These are phyloP conservation scores for Aspergillus nanangensis DNA, from an alignment of 495 filamentous ascomycete genomes.

Conservation along the genomic window DNA sequence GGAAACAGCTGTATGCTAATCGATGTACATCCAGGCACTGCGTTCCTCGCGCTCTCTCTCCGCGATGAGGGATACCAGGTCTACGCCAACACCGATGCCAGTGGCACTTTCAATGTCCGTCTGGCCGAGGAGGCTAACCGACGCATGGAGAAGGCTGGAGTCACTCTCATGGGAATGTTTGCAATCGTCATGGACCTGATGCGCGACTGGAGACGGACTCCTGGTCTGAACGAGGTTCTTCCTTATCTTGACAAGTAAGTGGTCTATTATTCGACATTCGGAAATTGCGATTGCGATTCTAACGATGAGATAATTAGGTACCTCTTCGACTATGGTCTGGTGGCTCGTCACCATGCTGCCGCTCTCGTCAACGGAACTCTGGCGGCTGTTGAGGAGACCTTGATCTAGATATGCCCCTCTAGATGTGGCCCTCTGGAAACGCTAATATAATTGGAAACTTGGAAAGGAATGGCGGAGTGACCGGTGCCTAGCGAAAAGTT, in stretches of 20 bases:
- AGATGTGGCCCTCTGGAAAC: too few relatives aligned
- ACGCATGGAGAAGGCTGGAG: constrained; percentile 63
- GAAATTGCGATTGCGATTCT: not conserved
- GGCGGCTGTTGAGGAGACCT: constrained; percentile 21
- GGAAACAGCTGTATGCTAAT: not conserved
- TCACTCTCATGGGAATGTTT: constrained; percentile 61
- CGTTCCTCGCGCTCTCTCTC: constrained; percentile 70
- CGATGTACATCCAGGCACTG: constrained; percentile 39
- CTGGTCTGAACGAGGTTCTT: constrained; percentile 58
- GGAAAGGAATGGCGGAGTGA: too few relatives aligned
- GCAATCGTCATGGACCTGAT: constrained; percentile 69
- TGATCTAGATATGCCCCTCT: too few relatives aligned
- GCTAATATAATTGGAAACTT: too few relatives aligned
- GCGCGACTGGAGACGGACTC: constrained; percentile 70
- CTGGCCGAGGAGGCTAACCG: constrained; percentile 60
- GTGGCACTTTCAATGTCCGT: constrained; percentile 53
- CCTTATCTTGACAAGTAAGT: constrained; percentile 61
- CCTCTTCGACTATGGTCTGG: constrained; percentile 42
- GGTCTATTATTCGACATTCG: not conserved
- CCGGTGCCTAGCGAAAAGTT: too few relatives aligned
- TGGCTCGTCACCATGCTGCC: constrained; percentile 45
- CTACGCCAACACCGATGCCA: constrained; percentile 70
- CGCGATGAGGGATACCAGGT: constrained; percentile 71
- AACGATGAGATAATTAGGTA: constrained; percentile 18
- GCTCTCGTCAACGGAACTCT: constrained; percentile 45